Conservation (phyloP, 345 rosid genomes). For the Excoecaria agallocha region DNA sequence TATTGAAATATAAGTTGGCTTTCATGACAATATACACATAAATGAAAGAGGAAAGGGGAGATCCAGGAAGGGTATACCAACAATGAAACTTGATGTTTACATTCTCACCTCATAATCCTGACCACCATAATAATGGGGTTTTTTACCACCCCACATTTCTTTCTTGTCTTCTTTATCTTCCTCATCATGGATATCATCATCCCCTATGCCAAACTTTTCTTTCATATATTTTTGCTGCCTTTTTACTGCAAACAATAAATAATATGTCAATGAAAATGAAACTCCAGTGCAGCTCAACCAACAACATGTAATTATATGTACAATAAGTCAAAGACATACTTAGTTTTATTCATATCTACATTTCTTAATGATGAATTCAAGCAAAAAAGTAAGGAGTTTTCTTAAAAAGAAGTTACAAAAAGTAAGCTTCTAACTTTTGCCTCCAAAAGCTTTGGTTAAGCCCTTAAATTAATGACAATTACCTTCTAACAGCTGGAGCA, state of each 20-base stretch:
- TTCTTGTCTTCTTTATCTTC: constrained; percentile 47
- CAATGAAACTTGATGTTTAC: not conserved
- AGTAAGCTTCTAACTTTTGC: not conserved
- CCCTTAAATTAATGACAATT: no score
- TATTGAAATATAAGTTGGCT: not conserved
- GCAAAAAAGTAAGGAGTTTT: no score
- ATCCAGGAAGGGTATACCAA: not conserved
- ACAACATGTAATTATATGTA: not conserved
- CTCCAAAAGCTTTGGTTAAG: not conserved
- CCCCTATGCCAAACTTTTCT: constrained; percentile 63
- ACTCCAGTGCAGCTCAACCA: not conserved
- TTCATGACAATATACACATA: not conserved
- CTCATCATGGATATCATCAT: constrained; percentile 65
- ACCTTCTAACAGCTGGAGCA: not conserved
- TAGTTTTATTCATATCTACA: not conserved
- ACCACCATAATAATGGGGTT: constrained; percentile 42
- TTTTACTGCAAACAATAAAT: constrained; percentile 42
- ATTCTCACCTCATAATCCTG: constrained; percentile 51
- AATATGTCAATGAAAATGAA: constrained; percentile 6
- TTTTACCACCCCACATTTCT: constrained; percentile 50
- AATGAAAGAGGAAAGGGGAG: not conserved
- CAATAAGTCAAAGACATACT: not conserved
- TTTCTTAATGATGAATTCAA: not conserved
- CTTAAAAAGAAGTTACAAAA: not conserved
- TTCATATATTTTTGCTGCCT: constrained; percentile 58